These are phyloP conservation scores for Musa itinerans DNA, from an alignment of 176 grass and related monocot species.

Conservation along the genomic window DNA sequence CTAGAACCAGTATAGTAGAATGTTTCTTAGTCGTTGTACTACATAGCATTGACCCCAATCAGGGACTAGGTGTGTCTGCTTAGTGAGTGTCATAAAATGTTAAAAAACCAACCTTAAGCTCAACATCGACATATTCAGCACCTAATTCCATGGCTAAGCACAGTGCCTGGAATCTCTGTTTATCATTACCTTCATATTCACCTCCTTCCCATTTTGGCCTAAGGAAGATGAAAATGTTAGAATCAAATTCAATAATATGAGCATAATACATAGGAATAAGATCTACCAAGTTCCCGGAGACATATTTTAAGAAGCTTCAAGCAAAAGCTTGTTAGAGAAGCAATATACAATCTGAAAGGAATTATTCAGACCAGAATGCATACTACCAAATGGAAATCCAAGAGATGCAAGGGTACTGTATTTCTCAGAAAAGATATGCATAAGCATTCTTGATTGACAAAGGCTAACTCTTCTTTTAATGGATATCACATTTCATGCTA, in stretches of 20 bases:
- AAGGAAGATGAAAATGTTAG: slow-evolving; percentile 3
- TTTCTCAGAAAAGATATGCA: neutral
- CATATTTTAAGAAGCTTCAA: neutral
- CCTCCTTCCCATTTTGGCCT: slow-evolving; percentile 99
- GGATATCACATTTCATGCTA: no score
- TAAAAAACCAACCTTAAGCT: slow-evolving; percentile 63
- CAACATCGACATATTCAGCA: slow-evolving; percentile 88
- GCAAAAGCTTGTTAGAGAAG: neutral
- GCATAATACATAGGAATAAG: neutral
- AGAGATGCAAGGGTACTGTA: neutral
- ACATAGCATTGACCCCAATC: no score
- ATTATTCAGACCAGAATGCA: neutral
- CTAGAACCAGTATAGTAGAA: neutral
- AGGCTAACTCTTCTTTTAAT: neutral
- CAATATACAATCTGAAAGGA: neutral
- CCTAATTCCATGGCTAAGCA: slow-evolving; percentile 71
- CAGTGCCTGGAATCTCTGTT: slow-evolving; percentile 54
- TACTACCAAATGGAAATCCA: neutral
- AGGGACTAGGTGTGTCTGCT: neutral
- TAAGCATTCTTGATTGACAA: neutral
- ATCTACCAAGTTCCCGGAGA: neutral
- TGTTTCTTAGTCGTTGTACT: neutral
- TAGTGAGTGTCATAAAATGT: neutral
- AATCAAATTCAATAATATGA: neutral
- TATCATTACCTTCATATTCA: slow-evolving; percentile 73